phyloP scores from a whole-genome alignment of 23 red algal species.

The Rhodosorus marinus region DNA sequence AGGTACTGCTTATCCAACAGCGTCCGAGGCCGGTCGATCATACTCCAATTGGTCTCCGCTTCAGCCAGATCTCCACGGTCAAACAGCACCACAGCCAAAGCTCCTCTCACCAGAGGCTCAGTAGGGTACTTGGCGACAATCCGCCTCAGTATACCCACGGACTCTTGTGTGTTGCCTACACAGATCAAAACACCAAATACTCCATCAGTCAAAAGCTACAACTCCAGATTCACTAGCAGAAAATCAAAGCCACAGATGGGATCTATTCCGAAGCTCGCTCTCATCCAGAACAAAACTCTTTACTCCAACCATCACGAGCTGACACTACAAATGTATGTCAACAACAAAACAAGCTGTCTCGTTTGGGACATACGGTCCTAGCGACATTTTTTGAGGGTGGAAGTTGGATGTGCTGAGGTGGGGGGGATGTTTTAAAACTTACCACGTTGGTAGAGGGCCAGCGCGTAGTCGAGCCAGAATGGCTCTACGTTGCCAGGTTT shows the following conservation, averaged over 20 bases:
- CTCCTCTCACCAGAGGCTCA: constrained; percentile 41
- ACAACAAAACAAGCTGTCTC: too few species aligned
- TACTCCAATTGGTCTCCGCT: constrained; percentile 67
- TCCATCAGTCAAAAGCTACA: too few species aligned
- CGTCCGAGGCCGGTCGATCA: constrained; percentile 35
- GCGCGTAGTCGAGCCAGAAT: constrained; percentile 81
- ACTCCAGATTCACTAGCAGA: too few species aligned
- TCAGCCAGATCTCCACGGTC: constrained; percentile 25
- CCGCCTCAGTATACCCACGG: constrained; percentile 53
- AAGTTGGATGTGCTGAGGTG: neutral
- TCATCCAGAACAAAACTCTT: too few species aligned
- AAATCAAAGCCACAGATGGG: too few species aligned
- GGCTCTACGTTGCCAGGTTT: constrained; percentile 54
- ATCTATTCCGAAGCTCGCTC: too few species aligned
- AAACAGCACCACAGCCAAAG: constrained; percentile 47
- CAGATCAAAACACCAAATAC: too few species aligned
- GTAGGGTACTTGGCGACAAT: constrained; percentile 20
- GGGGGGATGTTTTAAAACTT: neutral
- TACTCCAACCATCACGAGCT: too few species aligned
- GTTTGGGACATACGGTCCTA: too few species aligned
- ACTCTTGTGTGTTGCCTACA: constrained; percentile 26
- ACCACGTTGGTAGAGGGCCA: constrained; percentile 64
- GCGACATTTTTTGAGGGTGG: neutral
- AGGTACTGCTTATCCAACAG: constrained; percentile 37
- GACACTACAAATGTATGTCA: too few species aligned